phyloP scores from a whole-genome alignment of 345 rosid species.

The Geranium rotundifolium region DNA sequence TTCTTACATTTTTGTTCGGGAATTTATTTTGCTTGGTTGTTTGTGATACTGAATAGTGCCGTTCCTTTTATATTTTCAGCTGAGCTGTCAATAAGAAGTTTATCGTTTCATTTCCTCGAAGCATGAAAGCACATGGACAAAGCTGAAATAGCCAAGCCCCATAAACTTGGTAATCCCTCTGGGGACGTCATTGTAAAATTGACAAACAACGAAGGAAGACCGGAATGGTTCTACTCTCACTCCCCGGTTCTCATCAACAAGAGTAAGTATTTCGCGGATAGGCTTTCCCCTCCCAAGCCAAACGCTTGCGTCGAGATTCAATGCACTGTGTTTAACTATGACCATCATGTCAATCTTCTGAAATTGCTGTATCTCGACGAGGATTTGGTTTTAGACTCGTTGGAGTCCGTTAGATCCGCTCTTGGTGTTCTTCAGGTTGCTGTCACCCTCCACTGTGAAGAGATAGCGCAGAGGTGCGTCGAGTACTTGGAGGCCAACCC shows the following conservation, averaged over 20 bases:
- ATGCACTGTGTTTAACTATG: slow-evolving; percentile 27
- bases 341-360: slow-evolving; percentile 32
- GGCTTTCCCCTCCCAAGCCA: slow-evolving; percentile 16
- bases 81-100: not conserved
- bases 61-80: not conserved
- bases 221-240: slow-evolving; percentile 29
- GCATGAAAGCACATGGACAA: slow-evolving; percentile 37
- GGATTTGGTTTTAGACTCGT: slow-evolving; percentile 24
- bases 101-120: slow-evolving; percentile 14
- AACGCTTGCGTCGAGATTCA: slow-evolving; percentile 20
- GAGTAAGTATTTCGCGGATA: slow-evolving; percentile 34
- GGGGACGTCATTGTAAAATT: slow-evolving; percentile 24
- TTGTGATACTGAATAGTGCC: not conserved
- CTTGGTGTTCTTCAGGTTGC: slow-evolving; percentile 36
- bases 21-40: not conserved
- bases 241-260: slow-evolving; percentile 22
- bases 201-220: slow-evolving; percentile 30
- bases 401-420: slow-evolving; percentile 34
- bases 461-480: slow-evolving; percentile 30
- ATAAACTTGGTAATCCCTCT: slow-evolving; percentile 27
- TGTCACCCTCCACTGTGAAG: slow-evolving; percentile 28
- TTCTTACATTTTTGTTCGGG: too few species aligned
- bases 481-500: slow-evolving; percentile 47
- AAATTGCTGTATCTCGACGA: slow-evolving; percentile 25
- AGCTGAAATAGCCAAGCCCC: slow-evolving; percentile 15